Evolutionary conservation across 2,329 filamentous ascomycete genomes (phyloP).

Genomic region (Leptoxyphium fumago): DNA sequence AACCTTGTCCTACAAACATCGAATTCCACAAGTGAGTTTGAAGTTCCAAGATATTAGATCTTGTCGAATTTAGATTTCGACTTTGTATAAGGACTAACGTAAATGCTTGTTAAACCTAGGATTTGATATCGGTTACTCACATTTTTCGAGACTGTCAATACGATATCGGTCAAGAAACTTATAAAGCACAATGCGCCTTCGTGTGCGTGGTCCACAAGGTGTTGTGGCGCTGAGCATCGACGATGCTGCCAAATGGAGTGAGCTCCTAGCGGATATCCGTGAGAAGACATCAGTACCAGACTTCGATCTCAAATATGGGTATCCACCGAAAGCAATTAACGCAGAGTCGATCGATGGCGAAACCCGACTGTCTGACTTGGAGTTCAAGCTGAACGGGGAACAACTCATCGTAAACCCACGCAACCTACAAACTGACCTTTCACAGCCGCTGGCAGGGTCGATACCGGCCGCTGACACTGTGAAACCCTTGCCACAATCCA

Average conservation of each 20-base stretch:
- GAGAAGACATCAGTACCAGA: slow-evolving; percentile 48
- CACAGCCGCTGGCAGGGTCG: slow-evolving; percentile 15
- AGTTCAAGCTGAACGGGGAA: slow-evolving; percentile 50
- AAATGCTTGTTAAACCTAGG: too few species aligned
- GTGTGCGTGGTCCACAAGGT: slow-evolving; percentile 61
- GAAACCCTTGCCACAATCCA: slow-evolving; percentile 11
- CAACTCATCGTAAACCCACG: slow-evolving; percentile 48
- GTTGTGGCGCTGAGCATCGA: slow-evolving; percentile 54
- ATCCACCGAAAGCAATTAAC: slow-evolving; percentile 58
- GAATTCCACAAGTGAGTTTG: too few species aligned
- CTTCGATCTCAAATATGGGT: slow-evolving; percentile 73
- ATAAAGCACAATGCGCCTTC: slow-evolving; percentile 47
- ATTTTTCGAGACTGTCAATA: too few species aligned
- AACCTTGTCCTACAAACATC: too few species aligned
- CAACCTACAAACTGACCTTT: slow-evolving; percentile 23
- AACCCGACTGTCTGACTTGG: slow-evolving; percentile 39
- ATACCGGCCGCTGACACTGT: slow-evolving; percentile 9
- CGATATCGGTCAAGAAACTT: too few species aligned
- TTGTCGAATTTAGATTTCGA: too few species aligned
- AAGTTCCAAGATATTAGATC: too few species aligned
- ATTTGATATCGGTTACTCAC: too few species aligned
- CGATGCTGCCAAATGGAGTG: slow-evolving; percentile 50
- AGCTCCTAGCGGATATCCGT: slow-evolving; percentile 46
- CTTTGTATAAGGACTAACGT: too few species aligned
- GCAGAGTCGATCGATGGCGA: slow-evolving; percentile 37